Evolutionary conservation across 768 basidiomycete species (phyloP), one percentile per base, ranked within the genome.

Genomic region (Leucosporidium creatinivorum): DNA sequence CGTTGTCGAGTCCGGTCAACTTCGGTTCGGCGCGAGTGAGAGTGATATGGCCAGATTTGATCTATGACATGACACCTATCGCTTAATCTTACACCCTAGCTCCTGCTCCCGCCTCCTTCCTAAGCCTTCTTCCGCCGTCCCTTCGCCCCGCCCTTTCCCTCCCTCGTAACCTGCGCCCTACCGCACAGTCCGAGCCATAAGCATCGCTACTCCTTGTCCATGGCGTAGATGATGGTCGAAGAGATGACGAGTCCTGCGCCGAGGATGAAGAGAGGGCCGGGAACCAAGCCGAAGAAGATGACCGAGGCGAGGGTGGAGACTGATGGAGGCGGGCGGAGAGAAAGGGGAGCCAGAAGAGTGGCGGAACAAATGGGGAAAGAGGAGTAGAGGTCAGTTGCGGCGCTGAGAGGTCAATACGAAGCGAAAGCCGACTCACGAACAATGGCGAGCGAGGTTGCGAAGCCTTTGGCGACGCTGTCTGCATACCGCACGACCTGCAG

Each of bases 401-500:
- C 5, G 47, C 10, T 21, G 21, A 23, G 25, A 47, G 58, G 17
- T 10, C 6, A 17, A 8, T 12, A 50, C 25, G 60, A 7, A 36
- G 23, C 8, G 15, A 13, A 6, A 26, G 18, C 8, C 2, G 39
- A 67, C 68, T 64, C 54, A 62, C 73, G 19, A 30, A 76, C 61
- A 57, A 76, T 72, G 15, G 74, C 71, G 44, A 75, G 57, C 2
- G 61, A 64, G 0, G 75, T 76, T 23, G 74, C 75, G 52, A 76
- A 76, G 2, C 75, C 75, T 30, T 75, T 76, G 9, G 69, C 67
- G 47, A 76, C 69, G 39, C 68, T 69, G 49, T 73, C 70, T 3
- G 74, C 68, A 48, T 73, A 67, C 13, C 67, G 67, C 23, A 75
- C 74, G n/a, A 73, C 62, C 65, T 44, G 39, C 3, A 44, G 8